phyloP scores from a whole-genome alignment of 371 early-diverging fungal species.

The Syncephalastrum racemosum region DNA sequence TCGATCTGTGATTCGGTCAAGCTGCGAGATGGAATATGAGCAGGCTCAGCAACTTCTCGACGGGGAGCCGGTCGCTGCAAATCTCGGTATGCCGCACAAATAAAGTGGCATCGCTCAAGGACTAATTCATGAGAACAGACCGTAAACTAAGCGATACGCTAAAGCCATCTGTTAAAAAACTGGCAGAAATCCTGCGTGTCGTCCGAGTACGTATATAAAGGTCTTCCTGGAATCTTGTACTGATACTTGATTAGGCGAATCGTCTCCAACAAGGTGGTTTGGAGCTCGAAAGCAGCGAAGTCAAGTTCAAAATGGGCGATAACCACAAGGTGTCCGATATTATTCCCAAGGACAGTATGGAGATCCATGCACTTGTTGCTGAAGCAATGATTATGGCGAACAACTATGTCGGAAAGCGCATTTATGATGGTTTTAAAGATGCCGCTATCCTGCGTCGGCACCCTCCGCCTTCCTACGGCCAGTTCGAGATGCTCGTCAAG shows the following conservation, averaged over 20 bases:
- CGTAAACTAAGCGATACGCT: conserved; percentile 46
- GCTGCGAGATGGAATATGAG: conserved; percentile 87
- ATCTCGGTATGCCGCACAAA: conserved; percentile 28
- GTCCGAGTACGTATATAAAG: conserved; percentile 37
- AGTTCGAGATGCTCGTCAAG: conserved; percentile 68
- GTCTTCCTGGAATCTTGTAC: neutral
- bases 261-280: conserved; percentile 67
- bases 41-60: conserved; percentile 90
- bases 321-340: conserved; percentile 65
- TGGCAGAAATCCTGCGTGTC: conserved; percentile 60
- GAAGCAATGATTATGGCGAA: conserved; percentile 99
- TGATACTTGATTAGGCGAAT: conserved; percentile 33
- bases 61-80: conserved; percentile 49
- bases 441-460: conserved; percentile 90
- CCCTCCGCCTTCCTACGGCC: conserved; percentile 64
- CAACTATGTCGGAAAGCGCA: conserved; percentile 85
- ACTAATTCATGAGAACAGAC: conserved; percentile 16
- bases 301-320: conserved; percentile 70
- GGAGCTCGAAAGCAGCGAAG: conserved; percentile 73
- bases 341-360: conserved; percentile 77
- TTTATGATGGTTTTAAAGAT: conserved; percentile 77
- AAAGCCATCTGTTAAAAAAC: conserved; percentile 44
- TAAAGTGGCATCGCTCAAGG: neutral
- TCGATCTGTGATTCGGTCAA: conserved; percentile 80
- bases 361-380: conserved; percentile 94